These are phyloP conservation scores for Oidium heveae DNA, from an alignment of 2,329 filamentous ascomycete genomes.

Conservation along the genomic window DNA sequence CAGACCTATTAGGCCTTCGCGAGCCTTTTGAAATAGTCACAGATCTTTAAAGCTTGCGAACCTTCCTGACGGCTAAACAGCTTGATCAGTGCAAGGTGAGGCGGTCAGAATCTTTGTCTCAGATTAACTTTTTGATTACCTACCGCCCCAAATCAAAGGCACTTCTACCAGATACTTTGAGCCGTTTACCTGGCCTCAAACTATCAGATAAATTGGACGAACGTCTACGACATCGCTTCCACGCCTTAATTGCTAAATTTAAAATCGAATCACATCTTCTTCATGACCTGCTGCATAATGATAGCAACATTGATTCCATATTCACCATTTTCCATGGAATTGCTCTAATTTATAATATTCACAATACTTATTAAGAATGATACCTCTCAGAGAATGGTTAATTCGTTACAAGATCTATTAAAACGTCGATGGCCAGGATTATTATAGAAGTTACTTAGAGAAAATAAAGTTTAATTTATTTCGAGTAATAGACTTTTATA, in stretches of 20 bases:
- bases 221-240: too few relatives aligned
- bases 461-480: neutral
- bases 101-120: neutral
- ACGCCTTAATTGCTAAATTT: too few relatives aligned
- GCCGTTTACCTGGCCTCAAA: neutral
- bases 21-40: neutral
- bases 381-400: neutral
- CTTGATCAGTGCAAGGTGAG: neutral
- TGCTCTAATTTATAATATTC: neutral
- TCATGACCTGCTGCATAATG: neutral
- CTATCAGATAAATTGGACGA: neutral
- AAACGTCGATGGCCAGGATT: neutral
- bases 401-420: neutral
- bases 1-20: neutral
- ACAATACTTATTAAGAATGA: neutral
- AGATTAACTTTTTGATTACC: neutral
- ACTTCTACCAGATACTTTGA: neutral
- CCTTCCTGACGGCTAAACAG: neutral
- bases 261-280: neutral
- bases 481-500: neutral
- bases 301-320: neutral
- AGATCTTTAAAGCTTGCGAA: neutral
- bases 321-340: neutral
- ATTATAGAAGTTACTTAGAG: neutral
- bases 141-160: neutral